Evolutionary conservation across 148 eudicot species (phyloP).

Genomic region (Chenopodium berlandieri): DNA sequence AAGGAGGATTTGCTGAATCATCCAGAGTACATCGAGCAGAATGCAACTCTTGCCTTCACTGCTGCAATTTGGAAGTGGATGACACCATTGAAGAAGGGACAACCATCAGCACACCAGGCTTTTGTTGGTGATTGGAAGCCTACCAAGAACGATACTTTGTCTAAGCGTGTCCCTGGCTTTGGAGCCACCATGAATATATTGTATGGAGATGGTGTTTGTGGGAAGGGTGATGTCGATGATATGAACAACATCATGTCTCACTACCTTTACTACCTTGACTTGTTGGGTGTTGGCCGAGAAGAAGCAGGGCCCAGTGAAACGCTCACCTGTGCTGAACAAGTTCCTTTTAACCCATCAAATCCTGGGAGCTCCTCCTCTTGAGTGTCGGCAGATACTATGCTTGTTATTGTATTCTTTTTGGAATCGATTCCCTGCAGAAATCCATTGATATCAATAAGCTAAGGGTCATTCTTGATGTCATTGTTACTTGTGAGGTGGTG

Average conservation of each 20-base stretch:
- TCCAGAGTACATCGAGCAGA: constrained; percentile 92
- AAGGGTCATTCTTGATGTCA: constrained; percentile 17
- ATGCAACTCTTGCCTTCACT: constrained; percentile 84
- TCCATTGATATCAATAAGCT: constrained; percentile 22
- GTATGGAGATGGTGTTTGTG: constrained; percentile 73
- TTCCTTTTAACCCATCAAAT: constrained; percentile 58
- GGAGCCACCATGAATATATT: constrained; percentile 86
- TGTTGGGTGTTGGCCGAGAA: constrained; percentile 85
- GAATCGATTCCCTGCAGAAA: constrained; percentile 13
- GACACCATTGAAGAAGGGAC: constrained; percentile 69
- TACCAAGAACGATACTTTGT: constrained; percentile 76
- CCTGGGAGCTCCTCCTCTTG: constrained; percentile 36
- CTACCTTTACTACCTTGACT: constrained; percentile 76
- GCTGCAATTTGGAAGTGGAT: constrained; percentile 90
- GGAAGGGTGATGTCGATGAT: constrained; percentile 67
- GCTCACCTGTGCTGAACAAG: constrained; percentile 83
- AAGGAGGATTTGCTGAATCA: constrained; percentile 72
- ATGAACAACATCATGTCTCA: constrained; percentile 77
- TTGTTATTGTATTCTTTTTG: constrained; percentile 13
- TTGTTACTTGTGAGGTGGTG: constrained; percentile 11
- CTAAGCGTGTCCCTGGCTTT: constrained; percentile 78
- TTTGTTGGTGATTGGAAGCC: constrained; percentile 87
- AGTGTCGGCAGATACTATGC: constrained; percentile 4
- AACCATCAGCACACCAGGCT: constrained; percentile 82
- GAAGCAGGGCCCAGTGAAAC: constrained; percentile 60